Percentiles rank a stretch among this genome's conserved stretches.
Conservation (phyloP, 257 asterid species). For the Nicotiana noctiflora region DNA sequence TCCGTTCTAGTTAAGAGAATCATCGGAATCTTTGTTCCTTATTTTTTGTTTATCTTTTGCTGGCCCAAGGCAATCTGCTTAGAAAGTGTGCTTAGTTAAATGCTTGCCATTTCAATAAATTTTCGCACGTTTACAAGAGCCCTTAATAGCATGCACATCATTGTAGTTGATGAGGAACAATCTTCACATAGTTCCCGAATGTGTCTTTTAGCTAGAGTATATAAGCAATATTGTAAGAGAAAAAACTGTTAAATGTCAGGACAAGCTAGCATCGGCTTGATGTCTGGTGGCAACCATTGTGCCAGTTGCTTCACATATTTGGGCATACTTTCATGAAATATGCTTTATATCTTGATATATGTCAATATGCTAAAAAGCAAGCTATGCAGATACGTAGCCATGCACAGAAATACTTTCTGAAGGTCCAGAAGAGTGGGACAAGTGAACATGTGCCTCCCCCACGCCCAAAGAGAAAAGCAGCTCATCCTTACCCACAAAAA, state of each 20-base stretch:
- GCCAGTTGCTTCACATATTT: not conserved
- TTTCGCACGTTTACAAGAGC: not conserved
- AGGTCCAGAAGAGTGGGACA: constrained; percentile 80
- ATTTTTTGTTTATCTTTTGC: constrained; percentile 1
- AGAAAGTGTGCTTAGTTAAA: not conserved
- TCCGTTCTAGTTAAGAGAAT: not conserved
- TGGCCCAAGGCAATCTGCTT: not conserved
- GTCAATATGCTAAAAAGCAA: not conserved
- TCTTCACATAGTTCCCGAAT: not conserved
- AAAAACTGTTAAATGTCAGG: not conserved
- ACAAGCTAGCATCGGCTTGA: not conserved
- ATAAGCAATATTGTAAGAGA: not conserved
- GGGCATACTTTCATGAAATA: not conserved
- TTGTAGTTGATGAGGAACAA: not conserved
- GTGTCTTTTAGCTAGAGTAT: not conserved
- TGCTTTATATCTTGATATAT: not conserved
- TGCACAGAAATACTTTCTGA: constrained; percentile 88
- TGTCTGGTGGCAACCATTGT: not conserved
- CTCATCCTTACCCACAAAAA: constrained; percentile 92
- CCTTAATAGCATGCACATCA: not conserved
- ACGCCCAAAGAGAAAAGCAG: constrained; percentile 92
- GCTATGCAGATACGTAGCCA: constrained; percentile 88
- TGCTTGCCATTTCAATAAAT: not conserved
- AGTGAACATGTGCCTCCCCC: constrained; percentile 92
- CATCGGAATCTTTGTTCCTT: not conserved